Evolutionary conservation across 768 basidiomycete species (phyloP).

Genomic region (Boletus rufocinnamomeus): DNA sequence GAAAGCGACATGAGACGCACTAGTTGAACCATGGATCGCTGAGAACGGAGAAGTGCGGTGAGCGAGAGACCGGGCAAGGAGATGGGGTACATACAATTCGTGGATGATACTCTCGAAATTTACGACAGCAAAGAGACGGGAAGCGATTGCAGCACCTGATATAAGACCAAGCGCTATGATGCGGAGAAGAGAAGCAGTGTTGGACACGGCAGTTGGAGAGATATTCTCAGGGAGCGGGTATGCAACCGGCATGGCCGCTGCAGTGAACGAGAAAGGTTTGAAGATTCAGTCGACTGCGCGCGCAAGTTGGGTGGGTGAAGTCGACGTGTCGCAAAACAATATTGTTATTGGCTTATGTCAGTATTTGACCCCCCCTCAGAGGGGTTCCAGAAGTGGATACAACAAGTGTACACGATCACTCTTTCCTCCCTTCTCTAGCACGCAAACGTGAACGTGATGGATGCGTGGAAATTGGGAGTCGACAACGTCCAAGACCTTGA

Average conservation of each 20-base stretch:
- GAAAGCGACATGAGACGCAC: conserved; percentile 49
- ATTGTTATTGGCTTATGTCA: conserved; percentile 12
- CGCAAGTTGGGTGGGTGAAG: neutral
- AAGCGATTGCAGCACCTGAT: conserved; percentile 92
- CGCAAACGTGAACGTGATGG: neutral
- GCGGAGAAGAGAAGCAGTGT: conserved; percentile 88
- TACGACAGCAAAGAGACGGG: conserved; percentile 94
- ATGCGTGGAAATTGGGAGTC: neutral
- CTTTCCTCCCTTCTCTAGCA: neutral
- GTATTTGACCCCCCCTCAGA: conserved; percentile 10
- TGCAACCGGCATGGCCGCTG: conserved; percentile 68
- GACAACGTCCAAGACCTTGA: neutral
- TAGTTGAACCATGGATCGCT: conserved; percentile 99
- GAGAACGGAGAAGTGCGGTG: conserved; percentile 1
- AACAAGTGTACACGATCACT: no score
- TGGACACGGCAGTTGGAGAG: conserved; percentile 72
- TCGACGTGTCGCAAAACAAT: conserved; percentile 26
- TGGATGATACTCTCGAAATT: conserved; percentile 99
- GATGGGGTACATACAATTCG: conserved; percentile 76
- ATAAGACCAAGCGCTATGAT: conserved; percentile 90
- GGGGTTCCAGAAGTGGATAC: conserved; percentile 8
- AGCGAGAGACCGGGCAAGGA: neutral
- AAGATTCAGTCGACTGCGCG: neutral
- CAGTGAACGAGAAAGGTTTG: neutral
- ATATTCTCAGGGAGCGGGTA: conserved; percentile 72